A percentile compares a stretch with the other conserved stretches of the same genome.
Conservation (phyloP, 129 eudicot species). For the Artemisia argyi region DNA sequence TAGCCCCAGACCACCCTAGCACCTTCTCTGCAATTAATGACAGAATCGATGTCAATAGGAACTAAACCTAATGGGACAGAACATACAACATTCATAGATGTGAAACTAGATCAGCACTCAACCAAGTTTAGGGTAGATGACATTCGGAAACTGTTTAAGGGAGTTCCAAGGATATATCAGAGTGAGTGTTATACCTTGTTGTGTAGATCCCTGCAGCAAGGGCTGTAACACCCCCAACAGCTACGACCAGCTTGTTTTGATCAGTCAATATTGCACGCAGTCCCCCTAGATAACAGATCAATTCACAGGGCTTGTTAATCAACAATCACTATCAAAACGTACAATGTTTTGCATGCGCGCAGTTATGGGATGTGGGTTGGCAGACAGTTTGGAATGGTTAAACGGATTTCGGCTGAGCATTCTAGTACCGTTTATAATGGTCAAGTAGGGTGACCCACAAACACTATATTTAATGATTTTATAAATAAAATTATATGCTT, state of each 20-base stretch:
- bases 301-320: constrained; percentile 3
- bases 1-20: constrained; percentile 97
- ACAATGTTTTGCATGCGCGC: too few relatives aligned
- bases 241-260: constrained; percentile 94
- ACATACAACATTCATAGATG: neutral
- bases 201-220: constrained; percentile 99
- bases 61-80: neutral
- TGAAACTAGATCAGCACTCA: constrained; percentile 4
- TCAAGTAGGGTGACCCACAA: too few relatives aligned
- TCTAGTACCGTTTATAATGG: too few relatives aligned
- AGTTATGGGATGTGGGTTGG: too few relatives aligned
- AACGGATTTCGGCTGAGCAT: too few relatives aligned
- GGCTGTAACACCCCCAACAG: constrained; percentile 97
- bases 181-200: constrained; percentile 62
- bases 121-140: neutral
- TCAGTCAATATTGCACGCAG: constrained; percentile 84
- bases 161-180: constrained; percentile 1
- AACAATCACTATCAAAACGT: neutral
- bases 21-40: constrained; percentile 77
- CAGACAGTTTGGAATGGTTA: too few relatives aligned
- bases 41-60: neutral
- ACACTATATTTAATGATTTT: too few relatives aligned
- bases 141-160: neutral
- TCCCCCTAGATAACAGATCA: constrained; percentile 64
- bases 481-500: too few relatives aligned